These are phyloP conservation scores for Chlorella vulgaris DNA, from an alignment of 139 green algal genomes.

Conservation along the genomic window DNA sequence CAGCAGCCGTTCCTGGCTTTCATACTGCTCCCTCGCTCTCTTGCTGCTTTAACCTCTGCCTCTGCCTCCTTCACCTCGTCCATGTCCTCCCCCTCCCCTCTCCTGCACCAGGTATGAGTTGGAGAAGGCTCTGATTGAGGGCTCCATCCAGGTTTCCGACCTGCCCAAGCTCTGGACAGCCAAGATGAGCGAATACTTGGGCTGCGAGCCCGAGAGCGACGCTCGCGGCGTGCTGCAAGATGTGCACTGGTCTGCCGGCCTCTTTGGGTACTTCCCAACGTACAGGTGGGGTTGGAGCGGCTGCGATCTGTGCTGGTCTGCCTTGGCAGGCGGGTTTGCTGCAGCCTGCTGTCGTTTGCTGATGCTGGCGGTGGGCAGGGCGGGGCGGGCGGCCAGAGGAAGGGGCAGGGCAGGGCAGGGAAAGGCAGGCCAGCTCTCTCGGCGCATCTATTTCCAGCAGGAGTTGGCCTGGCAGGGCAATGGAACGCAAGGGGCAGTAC, in stretches of 20 bases:
- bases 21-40: no score
- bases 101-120: constrained; percentile 78
- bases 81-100: not conserved
- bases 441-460: no score
- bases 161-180: constrained; percentile 72
- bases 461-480: no score
- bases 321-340: not conserved
- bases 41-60: no score
- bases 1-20: no score
- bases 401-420: no score
- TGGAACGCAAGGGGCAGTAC: no score
- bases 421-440: no score
- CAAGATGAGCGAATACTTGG: constrained; percentile 82
- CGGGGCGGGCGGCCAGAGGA: no score
- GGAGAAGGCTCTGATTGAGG: constrained; percentile 82
- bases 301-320: not conserved
- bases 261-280: constrained; percentile 89
- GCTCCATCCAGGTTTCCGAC: constrained; percentile 67
- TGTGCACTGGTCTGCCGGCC: constrained; percentile 81
- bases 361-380: no score
- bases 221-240: constrained; percentile 86
- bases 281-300: constrained; percentile 53
- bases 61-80: not conserved
- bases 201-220: constrained; percentile 58
- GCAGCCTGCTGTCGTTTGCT: not conserved